These are phyloP conservation scores for Mycena alexandri DNA, from an alignment of 768 basidiomycete species.

Conservation along the genomic window DNA sequence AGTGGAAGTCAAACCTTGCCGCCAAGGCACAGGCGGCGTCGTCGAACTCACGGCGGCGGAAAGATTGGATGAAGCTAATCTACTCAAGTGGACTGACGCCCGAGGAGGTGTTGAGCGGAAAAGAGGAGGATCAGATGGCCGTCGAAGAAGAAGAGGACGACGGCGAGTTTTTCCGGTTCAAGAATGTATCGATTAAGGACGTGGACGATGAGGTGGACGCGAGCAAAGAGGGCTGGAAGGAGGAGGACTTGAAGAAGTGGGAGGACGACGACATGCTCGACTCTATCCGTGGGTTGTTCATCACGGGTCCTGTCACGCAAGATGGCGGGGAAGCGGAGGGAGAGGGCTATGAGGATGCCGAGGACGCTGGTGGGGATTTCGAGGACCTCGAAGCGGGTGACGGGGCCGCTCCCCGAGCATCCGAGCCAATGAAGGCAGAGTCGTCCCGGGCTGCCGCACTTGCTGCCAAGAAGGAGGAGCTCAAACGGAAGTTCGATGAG, in stretches of 20 bases:
- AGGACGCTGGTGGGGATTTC: slow-evolving; percentile 56
- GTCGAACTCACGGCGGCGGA: slow-evolving; percentile 59
- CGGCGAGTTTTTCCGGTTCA: slow-evolving; percentile 83
- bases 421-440: slow-evolving; percentile 44
- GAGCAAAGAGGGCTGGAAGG: slow-evolving; percentile 70
- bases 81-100: slow-evolving; percentile 80
- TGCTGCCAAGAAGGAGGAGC: slow-evolving; percentile 87
- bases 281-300: slow-evolving; percentile 89
- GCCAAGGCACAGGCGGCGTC: slow-evolving; percentile 61
- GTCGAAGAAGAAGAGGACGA: slow-evolving; percentile 58
- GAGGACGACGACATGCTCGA: slow-evolving; percentile 88
- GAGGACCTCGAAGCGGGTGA: slow-evolving; percentile 56
- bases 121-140: slow-evolving; percentile 40
- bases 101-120: slow-evolving; percentile 69
- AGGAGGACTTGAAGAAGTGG: slow-evolving; percentile 77
- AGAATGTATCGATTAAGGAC: slow-evolving; percentile 49
- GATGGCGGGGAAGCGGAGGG: slow-evolving; percentile 50
- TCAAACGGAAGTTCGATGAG: slow-evolving; percentile 96
- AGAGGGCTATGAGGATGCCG: slow-evolving; percentile 54
- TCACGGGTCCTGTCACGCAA: slow-evolving; percentile 76
- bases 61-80: slow-evolving; percentile 89
- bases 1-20: slow-evolving; percentile 81
- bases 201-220: slow-evolving; percentile 74
- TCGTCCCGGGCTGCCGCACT: slow-evolving; percentile 65
- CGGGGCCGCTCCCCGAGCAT: slow-evolving; percentile 41